A percentile compares a stretch with the other conserved stretches of the same genome.
phyloP scores from a whole-genome alignment of 2,329 filamentous ascomycete genomes.

The Exserohilum rostratum region DNA sequence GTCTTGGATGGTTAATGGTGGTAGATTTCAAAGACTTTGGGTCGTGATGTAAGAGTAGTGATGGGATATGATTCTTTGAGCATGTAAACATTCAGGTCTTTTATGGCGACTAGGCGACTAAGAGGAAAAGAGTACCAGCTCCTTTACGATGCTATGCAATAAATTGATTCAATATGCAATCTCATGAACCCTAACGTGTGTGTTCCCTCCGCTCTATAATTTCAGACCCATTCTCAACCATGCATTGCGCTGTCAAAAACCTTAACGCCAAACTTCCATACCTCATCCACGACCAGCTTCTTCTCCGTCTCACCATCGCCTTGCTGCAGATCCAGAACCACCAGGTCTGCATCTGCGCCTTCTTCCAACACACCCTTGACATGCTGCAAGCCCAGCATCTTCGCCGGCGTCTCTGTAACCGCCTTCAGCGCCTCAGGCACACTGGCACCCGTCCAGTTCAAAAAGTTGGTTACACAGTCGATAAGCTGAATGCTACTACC shows the following conservation, averaged over 20 bases:
- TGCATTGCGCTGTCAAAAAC: constrained; percentile 30
- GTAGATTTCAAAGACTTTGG: no score
- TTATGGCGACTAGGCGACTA: neutral
- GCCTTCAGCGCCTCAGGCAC: constrained; percentile 72
- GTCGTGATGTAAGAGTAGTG: neutral
- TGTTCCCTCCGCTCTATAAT: neutral
- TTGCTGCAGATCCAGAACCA: constrained; percentile 67
- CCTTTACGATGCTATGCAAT: neutral
- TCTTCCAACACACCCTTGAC: constrained; percentile 65
- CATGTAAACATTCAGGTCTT: neutral
- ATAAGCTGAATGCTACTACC: constrained; percentile 73
- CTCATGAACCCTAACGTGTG: no score
- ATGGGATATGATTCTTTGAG: neutral
- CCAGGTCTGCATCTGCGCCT: constrained; percentile 61
- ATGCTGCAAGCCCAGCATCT: constrained; percentile 72
- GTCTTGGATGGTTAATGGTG: neutral
- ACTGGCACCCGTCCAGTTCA: constrained; percentile 72
- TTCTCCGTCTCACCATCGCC: constrained; percentile 51
- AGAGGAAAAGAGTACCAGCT: neutral
- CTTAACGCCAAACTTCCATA: constrained; percentile 75
- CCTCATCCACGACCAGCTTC: constrained; percentile 71
- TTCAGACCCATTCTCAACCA: neutral
- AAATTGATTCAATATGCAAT: no score
- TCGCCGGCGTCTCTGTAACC: constrained; percentile 77
- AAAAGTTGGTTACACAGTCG: constrained; percentile 82